A percentile compares a stretch with the other conserved stretches of the same genome.
Evolutionary conservation across 1,284 basidiomycete genomes (phyloP).

Genomic region (Kalmanozyma brasiliensis): DNA sequence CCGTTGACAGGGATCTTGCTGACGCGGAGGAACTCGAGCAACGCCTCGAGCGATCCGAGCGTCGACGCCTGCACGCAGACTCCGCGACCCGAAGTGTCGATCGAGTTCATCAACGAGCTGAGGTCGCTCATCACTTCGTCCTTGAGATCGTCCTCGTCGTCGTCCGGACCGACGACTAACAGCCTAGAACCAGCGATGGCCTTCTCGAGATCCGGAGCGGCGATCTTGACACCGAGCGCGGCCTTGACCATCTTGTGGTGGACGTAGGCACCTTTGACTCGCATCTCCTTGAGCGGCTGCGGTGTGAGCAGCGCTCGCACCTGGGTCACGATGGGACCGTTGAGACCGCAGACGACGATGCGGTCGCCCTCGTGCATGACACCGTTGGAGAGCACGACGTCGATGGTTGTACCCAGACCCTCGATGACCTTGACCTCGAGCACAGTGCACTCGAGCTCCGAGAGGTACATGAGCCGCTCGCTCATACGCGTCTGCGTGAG

Average conservation of each 20-base stretch:
- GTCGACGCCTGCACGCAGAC: constrained; percentile 99
- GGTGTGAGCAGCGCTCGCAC: constrained; percentile 93
- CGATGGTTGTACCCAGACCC: constrained; percentile 96
- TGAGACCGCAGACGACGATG: constrained; percentile 96
- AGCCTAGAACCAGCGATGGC: constrained; percentile 98
- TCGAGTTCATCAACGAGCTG: constrained; percentile 85
- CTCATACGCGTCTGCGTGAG: constrained; percentile 98
- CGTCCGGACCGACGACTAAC: constrained; percentile 89
- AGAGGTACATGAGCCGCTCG: constrained; percentile 96
- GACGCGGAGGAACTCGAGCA: constrained; percentile 92
- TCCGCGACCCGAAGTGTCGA: constrained; percentile 93
- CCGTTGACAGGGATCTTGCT: constrained; percentile 90
- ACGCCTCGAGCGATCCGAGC: constrained; percentile 93
- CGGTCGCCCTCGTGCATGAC: constrained; percentile 90
- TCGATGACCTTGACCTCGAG: constrained; percentile 99
- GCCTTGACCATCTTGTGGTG: constrained; percentile 99
- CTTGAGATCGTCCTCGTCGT: constrained; percentile 92
- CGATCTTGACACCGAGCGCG: constrained; percentile 95
- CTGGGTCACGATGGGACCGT: constrained; percentile 96
- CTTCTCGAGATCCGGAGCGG: constrained; percentile 95
- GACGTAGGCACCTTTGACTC: constrained; percentile 97
- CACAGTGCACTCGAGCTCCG: constrained; percentile 98
- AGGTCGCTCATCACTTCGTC: constrained; percentile 98
- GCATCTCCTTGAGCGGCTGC: constrained; percentile 93
- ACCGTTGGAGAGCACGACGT: constrained; percentile 96